Evolutionary conservation across 495 filamentous ascomycete species (phyloP).

Genomic region (Aspergillus taichungensis): DNA sequence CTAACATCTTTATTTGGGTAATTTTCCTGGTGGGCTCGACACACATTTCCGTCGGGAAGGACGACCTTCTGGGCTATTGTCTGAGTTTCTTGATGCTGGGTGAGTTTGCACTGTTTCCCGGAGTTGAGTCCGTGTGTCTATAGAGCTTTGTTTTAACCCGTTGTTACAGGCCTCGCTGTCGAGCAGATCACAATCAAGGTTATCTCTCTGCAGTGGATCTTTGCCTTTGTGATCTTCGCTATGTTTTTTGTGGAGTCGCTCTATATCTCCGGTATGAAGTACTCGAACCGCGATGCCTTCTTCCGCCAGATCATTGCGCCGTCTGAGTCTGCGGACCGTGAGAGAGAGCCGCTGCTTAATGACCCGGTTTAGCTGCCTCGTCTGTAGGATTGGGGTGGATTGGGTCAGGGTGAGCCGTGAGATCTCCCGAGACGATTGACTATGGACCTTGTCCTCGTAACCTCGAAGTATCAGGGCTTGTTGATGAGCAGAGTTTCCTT

Average conservation of each 20-base stretch:
- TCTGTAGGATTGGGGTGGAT: no score
- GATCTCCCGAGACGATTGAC: no score
- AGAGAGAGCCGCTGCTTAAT: conserved; percentile 35
- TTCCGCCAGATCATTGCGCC: conserved; percentile 27
- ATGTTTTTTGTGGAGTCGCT: conserved; percentile 59
- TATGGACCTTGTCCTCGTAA: no score
- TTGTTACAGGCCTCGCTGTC: conserved; percentile 54
- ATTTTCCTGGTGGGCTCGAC: conserved; percentile 64
- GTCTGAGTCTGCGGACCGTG: conserved; percentile 29
- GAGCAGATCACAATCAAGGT: conserved; percentile 61
- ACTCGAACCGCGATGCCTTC: conserved; percentile 44
- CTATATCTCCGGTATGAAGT: conserved; percentile 54
- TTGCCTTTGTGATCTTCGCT: conserved; percentile 75
- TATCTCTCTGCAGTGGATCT: conserved; percentile 82
- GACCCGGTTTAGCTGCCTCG: conserved; percentile 9
- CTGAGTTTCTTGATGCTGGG: conserved; percentile 63
- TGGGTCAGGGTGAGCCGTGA: no score
- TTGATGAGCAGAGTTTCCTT: no score
- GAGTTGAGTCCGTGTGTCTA: neutral
- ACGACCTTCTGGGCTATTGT: conserved; percentile 75
- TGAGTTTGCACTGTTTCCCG: conserved; percentile 27
- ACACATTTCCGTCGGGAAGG: conserved; percentile 61
- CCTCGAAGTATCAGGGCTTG: no score
- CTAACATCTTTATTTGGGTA: conserved; percentile 80
- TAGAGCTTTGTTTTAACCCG: no score